A percentile compares a stretch with the other conserved stretches of the same genome.
phyloP scores from a whole-genome alignment of 257 asterid species.

The Jasminum sambac region DNA sequence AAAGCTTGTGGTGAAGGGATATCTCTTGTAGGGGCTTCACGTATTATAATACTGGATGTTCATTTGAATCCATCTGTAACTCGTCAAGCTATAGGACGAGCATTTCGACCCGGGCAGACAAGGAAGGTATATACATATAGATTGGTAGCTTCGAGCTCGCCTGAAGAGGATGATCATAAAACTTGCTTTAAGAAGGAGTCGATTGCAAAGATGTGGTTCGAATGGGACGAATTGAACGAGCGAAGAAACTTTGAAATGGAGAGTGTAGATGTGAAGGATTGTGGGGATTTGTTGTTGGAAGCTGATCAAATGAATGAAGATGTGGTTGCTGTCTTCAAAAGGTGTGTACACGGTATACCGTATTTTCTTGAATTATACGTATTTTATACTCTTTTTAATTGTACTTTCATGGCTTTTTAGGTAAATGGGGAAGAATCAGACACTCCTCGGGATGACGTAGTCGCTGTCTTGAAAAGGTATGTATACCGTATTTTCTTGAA shows the following conservation, averaged over 20 bases:
- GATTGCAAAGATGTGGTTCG: slow-evolving; percentile 93
- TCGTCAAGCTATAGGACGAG: not conserved
- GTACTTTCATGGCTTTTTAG: slow-evolving; percentile 31
- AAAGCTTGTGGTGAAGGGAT: slow-evolving; percentile 97
- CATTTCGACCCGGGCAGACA: not conserved
- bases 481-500: not conserved
- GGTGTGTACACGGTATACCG: slow-evolving; percentile 35
- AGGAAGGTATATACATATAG: slow-evolving; percentile 24
- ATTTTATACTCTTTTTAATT: not conserved
- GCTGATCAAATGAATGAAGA: slow-evolving; percentile 60
- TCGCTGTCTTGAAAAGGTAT: slow-evolving; percentile 59
- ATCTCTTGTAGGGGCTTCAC: slow-evolving; percentile 94
- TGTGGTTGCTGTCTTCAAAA: slow-evolving; percentile 49
- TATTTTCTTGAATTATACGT: slow-evolving; percentile 1
- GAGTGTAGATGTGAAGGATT: slow-evolving; percentile 44
- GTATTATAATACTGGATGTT: slow-evolving; percentile 77
- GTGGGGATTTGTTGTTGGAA: slow-evolving; percentile 74
- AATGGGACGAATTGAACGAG: slow-evolving; percentile 75
- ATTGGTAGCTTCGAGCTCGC: slow-evolving; percentile 68
- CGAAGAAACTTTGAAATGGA: slow-evolving; percentile 64
- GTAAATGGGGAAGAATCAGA: slow-evolving; percentile 26
- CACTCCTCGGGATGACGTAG: slow-evolving; percentile 45
- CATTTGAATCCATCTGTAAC: slow-evolving; percentile 38
- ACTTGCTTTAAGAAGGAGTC: slow-evolving; percentile 92
- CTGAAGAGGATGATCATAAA: slow-evolving; percentile 76